Evolutionary conservation across 768 basidiomycete genomes (phyloP).

Genomic region (Erythrobasidium yunnanense): DNA sequence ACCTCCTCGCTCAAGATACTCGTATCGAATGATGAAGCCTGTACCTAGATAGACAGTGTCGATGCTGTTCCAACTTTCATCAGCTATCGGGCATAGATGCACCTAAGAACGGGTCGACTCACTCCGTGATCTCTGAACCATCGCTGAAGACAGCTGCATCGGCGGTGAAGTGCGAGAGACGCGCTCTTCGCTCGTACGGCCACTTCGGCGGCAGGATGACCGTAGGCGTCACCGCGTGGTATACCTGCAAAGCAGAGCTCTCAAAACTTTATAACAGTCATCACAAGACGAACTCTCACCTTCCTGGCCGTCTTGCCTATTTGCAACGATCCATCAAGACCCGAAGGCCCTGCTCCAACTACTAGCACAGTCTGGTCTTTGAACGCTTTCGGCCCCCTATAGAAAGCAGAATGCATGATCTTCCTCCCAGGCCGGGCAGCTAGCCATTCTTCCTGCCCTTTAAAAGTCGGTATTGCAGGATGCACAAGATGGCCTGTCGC

Average conservation of each 20-base stretch:
- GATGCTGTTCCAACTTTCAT: not conserved
- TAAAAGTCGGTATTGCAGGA: slow-evolving; percentile 8
- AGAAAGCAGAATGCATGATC: slow-evolving; percentile 20
- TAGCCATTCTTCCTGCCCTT: slow-evolving; percentile 7
- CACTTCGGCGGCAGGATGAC: slow-evolving; percentile 10
- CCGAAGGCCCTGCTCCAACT: slow-evolving; percentile 15
- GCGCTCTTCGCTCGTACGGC: slow-evolving; percentile 14
- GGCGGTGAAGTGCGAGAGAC: not conserved
- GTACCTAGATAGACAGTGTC: slow-evolving; percentile 18
- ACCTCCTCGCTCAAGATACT: slow-evolving; percentile 21
- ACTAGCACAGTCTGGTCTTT: slow-evolving; percentile 7
- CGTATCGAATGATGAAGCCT: slow-evolving; percentile 21
- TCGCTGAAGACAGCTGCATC: slow-evolving; percentile 9
- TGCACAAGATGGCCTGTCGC: slow-evolving; percentile 17
- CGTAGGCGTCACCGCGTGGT: slow-evolving; percentile 15
- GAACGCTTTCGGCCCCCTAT: slow-evolving; percentile 13
- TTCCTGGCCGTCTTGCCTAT: slow-evolving; percentile 5
- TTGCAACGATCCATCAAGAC: slow-evolving; percentile 12
- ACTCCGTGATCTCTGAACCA: slow-evolving; percentile 5
- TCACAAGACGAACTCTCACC: not conserved
- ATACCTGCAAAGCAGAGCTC: not conserved
- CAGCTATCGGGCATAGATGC: not conserved
- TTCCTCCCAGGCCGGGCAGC: not conserved
- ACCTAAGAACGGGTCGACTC: not conserved
- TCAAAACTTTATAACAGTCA: not conserved